Percentiles rank a stretch among this genome's conserved stretches.
Evolutionary conservation across 2,329 filamentous ascomycete species (phyloP).

Genomic region (Colletotrichum karsti): DNA sequence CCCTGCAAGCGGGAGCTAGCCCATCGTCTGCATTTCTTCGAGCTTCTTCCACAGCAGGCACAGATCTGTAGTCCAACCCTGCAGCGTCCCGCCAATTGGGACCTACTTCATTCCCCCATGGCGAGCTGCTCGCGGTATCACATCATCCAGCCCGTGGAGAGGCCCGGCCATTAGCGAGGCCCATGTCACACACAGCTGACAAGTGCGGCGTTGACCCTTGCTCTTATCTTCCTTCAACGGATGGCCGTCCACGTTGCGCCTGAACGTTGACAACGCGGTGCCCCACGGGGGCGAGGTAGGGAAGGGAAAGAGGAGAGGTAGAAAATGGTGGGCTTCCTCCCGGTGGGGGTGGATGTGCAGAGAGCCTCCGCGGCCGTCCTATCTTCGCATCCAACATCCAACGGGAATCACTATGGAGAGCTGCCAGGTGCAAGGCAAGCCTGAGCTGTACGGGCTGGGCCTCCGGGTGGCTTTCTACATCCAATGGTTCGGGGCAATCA

Average conservation of each 20-base stretch:
- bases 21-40: slow-evolving; percentile 7
- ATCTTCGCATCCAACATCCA: neutral
- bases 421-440: slow-evolving; percentile 36
- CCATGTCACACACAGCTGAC: neutral
- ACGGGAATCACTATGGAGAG: slow-evolving; percentile 31
- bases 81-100: neutral
- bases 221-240: neutral
- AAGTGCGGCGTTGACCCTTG: slow-evolving; percentile 12
- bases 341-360: neutral
- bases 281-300: neutral
- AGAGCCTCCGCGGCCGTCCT: neutral
- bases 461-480: slow-evolving; percentile 44
- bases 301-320: neutral
- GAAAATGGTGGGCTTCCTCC: neutral
- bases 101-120: neutral
- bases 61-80: slow-evolving; percentile 1
- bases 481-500: slow-evolving; percentile 44
- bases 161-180: too few species aligned
- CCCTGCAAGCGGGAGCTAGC: slow-evolving; percentile 11
- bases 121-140: neutral
- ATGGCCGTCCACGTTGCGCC: slow-evolving; percentile 21
- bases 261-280: neutral
- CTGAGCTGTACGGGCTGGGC: slow-evolving; percentile 45
- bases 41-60: neutral
- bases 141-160: slow-evolving; percentile 6